A percentile compares a stretch with the other conserved stretches of the same genome.
These are phyloP conservation scores for Aspergillus felis DNA, from an alignment of 2,329 filamentous ascomycete genomes.

Conservation along the genomic window DNA sequence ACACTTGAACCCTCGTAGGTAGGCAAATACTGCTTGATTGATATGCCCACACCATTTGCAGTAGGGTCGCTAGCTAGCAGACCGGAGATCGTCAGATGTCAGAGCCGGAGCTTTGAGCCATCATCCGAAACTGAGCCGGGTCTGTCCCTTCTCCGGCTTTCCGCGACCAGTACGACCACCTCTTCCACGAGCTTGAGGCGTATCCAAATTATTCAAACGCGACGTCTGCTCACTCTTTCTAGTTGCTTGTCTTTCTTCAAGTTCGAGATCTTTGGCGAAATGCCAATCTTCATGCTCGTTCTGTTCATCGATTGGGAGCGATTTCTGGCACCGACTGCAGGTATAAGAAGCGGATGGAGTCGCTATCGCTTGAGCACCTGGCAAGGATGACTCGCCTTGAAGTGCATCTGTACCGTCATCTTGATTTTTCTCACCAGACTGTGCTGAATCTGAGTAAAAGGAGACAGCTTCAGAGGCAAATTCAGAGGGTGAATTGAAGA, in stretches of 20 bases:
- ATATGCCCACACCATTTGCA: neutral
- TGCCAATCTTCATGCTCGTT: constrained; percentile 91
- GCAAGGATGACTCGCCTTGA: neutral
- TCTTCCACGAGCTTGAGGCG: constrained; percentile 19
- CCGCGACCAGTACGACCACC: constrained; percentile 22
- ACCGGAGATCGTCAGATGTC: neutral
- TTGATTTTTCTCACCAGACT: neutral
- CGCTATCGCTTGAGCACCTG: neutral
- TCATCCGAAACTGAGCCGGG: constrained; percentile 32
- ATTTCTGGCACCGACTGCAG: constrained; percentile 64
- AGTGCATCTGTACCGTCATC: neutral
- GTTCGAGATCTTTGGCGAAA: constrained; percentile 80
- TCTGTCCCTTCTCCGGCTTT: constrained; percentile 36
- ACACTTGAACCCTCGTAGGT: no score
- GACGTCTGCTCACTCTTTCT: constrained; percentile 14
- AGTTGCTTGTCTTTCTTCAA: constrained; percentile 51
- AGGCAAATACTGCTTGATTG: neutral
- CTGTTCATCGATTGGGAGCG: constrained; percentile 55
- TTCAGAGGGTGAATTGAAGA: constrained; percentile 48
- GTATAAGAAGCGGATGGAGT: constrained; percentile 29
- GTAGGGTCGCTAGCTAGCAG: neutral
- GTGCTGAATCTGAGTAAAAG: neutral
- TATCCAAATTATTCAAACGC: constrained; percentile 11
- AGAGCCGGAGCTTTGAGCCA: neutral
- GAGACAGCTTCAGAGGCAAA: constrained; percentile 7